Evolutionary conservation across 2,329 filamentous ascomycete genomes (phyloP).

Genomic region (Aureobasidium sp.): DNA sequence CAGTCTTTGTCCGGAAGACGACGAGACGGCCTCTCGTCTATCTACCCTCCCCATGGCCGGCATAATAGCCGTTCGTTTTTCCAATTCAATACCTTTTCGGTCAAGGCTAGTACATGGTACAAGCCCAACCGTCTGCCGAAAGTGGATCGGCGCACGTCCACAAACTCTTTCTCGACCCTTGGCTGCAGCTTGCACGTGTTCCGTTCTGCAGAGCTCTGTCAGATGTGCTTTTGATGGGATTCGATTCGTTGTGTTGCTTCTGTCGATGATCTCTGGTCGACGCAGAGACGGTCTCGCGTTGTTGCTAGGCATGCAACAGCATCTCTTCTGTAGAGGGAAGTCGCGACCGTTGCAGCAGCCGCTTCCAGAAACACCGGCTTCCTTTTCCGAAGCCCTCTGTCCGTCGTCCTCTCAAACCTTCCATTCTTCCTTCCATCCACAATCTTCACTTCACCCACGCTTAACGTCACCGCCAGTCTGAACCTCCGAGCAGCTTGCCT

Average conservation of each 20-base stretch:
- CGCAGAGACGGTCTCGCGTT: neutral
- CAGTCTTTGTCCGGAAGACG: neutral
- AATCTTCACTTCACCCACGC: neutral
- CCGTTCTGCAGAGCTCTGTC: too few relatives aligned
- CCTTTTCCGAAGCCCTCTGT: neutral
- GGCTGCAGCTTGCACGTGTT: neutral
- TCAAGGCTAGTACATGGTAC: conserved; percentile 8
- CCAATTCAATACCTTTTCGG: neutral
- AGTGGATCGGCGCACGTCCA: conserved; percentile 1
- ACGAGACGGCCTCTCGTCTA: neutral
- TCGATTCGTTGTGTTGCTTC: too few relatives aligned
- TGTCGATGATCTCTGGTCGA: too few relatives aligned
- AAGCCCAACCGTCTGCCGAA: conserved; percentile 11
- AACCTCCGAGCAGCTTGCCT: neutral
- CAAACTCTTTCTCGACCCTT: neutral
- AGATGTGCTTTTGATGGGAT: too few relatives aligned
- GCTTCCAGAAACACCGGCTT: neutral
- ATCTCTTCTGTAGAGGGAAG: neutral
- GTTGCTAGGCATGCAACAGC: neutral
- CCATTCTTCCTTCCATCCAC: neutral
- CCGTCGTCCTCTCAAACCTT: neutral
- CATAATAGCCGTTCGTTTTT: neutral
- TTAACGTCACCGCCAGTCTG: neutral
- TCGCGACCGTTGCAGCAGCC: neutral
- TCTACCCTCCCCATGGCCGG: neutral